Conservation (phyloP, 2,329 filamentous ascomycete species). For the Ascocoryne sarcoides region DNA sequence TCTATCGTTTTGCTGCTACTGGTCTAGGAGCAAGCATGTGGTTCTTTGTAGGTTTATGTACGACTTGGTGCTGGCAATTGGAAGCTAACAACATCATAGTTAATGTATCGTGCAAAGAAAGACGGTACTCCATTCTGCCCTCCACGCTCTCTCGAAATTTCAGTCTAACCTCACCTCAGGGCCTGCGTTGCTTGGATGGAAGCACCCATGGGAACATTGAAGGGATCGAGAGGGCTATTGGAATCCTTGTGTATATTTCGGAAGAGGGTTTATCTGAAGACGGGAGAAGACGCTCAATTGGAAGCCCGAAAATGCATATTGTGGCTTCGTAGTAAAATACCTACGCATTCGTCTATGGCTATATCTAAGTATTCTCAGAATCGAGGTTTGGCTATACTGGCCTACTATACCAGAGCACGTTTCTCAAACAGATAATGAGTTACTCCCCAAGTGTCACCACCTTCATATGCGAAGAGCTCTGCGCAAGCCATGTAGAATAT, state of each 20-base stretch:
- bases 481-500: constrained; percentile 66
- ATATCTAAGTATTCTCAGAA: too few species aligned
- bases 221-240: constrained; percentile 12
- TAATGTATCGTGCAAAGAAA: constrained; percentile 95
- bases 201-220: constrained; percentile 95
- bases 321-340: too few species aligned
- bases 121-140: constrained; percentile 58
- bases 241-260: too few species aligned
- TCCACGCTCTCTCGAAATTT: not conserved
- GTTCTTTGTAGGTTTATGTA: constrained; percentile 73
- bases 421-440: constrained; percentile 61
- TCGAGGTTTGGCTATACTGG: too few species aligned
- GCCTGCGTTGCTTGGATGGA: constrained; percentile 79
- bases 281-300: too few species aligned
- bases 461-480: constrained; percentile 57
- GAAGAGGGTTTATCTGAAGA: too few species aligned
- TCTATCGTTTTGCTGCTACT: constrained; percentile 82
- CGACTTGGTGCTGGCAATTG: not conserved
- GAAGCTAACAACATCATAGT: constrained; percentile 38
- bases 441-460: constrained; percentile 60
- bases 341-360: too few species aligned
- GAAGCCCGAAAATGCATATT: too few species aligned
- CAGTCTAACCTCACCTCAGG: constrained; percentile 33
- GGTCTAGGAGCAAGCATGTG: constrained; percentile 94
- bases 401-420: too few species aligned